phyloP scores from a whole-genome alignment of 2,329 filamentous ascomycete genomes.

The Stylonectria norvegica region DNA sequence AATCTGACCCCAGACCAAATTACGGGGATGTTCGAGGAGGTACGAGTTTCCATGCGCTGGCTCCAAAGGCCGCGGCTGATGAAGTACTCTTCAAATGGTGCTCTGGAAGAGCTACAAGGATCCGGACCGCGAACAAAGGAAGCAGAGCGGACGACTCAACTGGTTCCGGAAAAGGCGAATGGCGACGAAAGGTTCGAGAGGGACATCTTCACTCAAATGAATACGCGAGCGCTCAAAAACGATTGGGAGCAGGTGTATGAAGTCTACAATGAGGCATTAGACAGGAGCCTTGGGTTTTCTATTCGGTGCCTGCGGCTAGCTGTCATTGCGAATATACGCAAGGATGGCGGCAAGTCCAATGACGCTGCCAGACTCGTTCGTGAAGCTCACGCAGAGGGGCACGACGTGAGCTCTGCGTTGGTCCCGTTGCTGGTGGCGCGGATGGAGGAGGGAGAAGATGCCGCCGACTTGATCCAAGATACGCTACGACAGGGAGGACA shows the following conservation, averaged over 20 bases:
- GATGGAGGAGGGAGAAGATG: slow-evolving; percentile 33
- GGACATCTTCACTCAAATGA: slow-evolving; percentile 35
- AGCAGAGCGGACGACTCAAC: slow-evolving; percentile 8
- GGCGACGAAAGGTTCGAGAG: slow-evolving; percentile 21
- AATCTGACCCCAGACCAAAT: slow-evolving; percentile 26
- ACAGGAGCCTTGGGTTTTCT: slow-evolving; percentile 33
- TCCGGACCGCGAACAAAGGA: slow-evolving; percentile 11
- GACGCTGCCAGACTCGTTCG: slow-evolving; percentile 39
- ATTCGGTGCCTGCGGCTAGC: slow-evolving; percentile 45
- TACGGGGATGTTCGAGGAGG: slow-evolving; percentile 24
- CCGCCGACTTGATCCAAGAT: slow-evolving; percentile 25
- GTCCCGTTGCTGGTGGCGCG: slow-evolving; percentile 39
- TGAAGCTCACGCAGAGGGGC: slow-evolving; percentile 37
- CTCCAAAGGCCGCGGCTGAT: slow-evolving; percentile 21
- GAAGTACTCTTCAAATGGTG: slow-evolving; percentile 18
- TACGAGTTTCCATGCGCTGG: slow-evolving; percentile 24
- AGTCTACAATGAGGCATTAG: slow-evolving; percentile 34
- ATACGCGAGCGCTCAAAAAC: slow-evolving; percentile 32
- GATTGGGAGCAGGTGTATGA: slow-evolving; percentile 32
- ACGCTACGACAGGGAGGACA: slow-evolving; percentile 26
- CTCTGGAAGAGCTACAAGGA: slow-evolving; percentile 14
- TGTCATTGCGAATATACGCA: slow-evolving; percentile 41
- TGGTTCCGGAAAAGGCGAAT: slow-evolving; percentile 13
- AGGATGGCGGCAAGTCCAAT: slow-evolving; percentile 26
- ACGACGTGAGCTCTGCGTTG: slow-evolving; percentile 40